Evolutionary conservation across 2,329 filamentous ascomycete species (phyloP).

Genomic region (Fusarium sp.): DNA sequence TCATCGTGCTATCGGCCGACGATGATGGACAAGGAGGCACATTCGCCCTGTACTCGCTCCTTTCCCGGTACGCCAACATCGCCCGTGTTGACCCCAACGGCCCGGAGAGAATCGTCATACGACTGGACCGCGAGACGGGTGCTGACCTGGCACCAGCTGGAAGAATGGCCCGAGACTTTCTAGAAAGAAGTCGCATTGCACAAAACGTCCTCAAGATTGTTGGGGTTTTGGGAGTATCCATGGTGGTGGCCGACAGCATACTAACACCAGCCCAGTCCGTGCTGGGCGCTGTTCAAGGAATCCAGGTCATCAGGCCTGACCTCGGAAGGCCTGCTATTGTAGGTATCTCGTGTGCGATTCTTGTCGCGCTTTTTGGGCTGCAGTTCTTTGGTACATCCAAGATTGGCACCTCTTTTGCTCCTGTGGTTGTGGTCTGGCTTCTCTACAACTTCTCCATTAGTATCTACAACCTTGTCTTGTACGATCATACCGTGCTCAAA

Average conservation of each 20-base stretch:
- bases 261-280: conserved; percentile 78
- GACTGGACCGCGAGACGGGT: conserved; percentile 70
- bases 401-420: conserved; percentile 72
- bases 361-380: conserved; percentile 72
- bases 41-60: conserved; percentile 74
- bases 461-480: conserved; percentile 69
- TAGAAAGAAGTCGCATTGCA: conserved; percentile 68
- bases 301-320: conserved; percentile 68
- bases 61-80: conserved; percentile 72
- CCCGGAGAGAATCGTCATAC: conserved; percentile 63
- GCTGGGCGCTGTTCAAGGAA: conserved; percentile 75
- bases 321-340: conserved; percentile 70
- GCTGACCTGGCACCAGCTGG: conserved; percentile 66
- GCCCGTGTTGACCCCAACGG: conserved; percentile 67
- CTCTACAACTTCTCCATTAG: conserved; percentile 72
- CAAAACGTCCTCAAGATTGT: conserved; percentile 69
- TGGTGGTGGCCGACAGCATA: conserved; percentile 76
- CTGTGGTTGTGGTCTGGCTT: conserved; percentile 76
- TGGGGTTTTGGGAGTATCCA: conserved; percentile 74
- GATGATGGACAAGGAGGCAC: conserved; percentile 79
- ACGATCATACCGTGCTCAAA: conserved; percentile 66
- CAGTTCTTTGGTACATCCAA: conserved; percentile 75
- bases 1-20: conserved; percentile 74
- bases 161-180: conserved; percentile 64
- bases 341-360: conserved; percentile 73